phyloP scores from a whole-genome alignment of 23 red algal genomes.

The Gracilaria gracilis region DNA sequence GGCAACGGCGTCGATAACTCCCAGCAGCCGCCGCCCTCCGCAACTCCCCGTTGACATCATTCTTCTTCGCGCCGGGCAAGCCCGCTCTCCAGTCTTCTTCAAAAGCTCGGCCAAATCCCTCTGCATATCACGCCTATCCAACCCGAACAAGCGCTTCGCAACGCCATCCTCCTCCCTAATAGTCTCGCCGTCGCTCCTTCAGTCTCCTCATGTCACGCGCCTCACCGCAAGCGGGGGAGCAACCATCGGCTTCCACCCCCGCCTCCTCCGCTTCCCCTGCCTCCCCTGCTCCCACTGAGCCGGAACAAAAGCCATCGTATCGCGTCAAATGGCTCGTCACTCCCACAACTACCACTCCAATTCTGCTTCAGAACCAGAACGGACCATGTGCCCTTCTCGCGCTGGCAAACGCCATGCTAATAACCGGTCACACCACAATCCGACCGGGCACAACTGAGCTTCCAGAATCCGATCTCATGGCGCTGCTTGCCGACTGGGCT shows the following conservation, averaged over 20 bases:
- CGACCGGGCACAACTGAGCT: constrained; percentile 48
- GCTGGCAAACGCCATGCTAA: constrained; percentile 74
- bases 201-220: neutral
- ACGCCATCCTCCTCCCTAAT: neutral
- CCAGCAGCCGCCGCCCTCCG: neutral
- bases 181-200: neutral
- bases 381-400: constrained; percentile 94
- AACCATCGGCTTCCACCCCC: neutral
- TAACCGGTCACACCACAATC: constrained; percentile 61
- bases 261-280: neutral
- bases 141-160: neutral
- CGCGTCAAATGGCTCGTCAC: constrained; percentile 66
- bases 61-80: no score
- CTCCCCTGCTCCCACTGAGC: no score
- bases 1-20: no score
- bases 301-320: constrained; percentile 3
- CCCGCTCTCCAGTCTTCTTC: no score
- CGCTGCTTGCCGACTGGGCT: constrained; percentile 69
- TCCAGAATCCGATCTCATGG: constrained; percentile 66
- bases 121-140: neutral
- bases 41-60: no score
- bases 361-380: constrained; percentile 86
- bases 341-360: constrained; percentile 2
- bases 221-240: constrained; percentile 13
- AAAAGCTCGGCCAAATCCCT: neutral